Conservation (phyloP, 148 eudicot species). For the Heliamphora exappendiculata region DNA sequence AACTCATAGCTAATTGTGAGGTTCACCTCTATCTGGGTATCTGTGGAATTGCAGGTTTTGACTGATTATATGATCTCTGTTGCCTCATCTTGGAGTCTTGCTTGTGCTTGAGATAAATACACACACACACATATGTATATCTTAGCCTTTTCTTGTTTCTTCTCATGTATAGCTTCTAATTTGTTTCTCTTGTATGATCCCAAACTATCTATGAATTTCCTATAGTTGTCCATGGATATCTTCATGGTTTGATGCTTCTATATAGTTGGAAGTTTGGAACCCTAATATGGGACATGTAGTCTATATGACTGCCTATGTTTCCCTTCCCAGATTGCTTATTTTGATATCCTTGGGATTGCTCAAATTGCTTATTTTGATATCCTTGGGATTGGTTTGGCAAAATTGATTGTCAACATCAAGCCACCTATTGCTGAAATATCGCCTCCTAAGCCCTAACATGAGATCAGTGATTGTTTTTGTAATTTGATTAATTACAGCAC, state of each 20-base stretch:
- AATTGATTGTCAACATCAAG: background rate
- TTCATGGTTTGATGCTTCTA: background rate
- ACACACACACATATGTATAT: too few relatives aligned
- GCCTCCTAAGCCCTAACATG: background rate
- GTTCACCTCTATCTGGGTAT: slow-evolving; percentile 15
- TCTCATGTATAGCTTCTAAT: background rate
- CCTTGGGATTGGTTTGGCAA: background rate
- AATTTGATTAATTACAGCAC: background rate
- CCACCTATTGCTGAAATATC: background rate
- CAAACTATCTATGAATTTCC: background rate
- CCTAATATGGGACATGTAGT: background rate
- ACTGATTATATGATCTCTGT: background rate
- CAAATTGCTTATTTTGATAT: background rate
- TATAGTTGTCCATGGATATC: background rate
- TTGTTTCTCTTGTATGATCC: background rate
- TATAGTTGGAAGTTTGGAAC: background rate
- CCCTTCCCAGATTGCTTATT: background rate
- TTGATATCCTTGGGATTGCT: background rate
- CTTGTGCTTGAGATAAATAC: slow-evolving; percentile 6
- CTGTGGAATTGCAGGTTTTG: slow-evolving; percentile 6
- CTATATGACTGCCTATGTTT: background rate
- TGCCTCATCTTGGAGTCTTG: slow-evolving; percentile 3
- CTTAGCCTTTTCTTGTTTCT: background rate
- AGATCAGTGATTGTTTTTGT: background rate
- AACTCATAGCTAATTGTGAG: slow-evolving; percentile 1